Evolutionary conservation across 2,329 filamentous ascomycete species (phyloP).

Genomic region (Fusarium redolens): DNA sequence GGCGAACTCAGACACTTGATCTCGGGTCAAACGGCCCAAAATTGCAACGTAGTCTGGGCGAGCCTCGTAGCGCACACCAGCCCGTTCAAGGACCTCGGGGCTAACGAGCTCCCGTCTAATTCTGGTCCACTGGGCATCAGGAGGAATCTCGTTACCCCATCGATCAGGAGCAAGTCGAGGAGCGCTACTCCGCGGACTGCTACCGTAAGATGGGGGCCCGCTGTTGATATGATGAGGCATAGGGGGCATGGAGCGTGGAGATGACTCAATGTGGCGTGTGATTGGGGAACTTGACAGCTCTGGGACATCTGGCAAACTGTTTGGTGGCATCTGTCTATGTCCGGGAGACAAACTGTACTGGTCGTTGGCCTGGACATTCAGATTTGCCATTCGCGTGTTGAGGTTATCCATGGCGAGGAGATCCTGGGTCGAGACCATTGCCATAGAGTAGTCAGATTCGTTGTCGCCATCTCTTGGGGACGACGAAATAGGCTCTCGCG

Average conservation of each 20-base stretch:
- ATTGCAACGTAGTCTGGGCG: constrained; percentile 71
- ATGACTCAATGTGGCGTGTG: constrained; percentile 48
- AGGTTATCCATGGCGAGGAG: constrained; percentile 61
- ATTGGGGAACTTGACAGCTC: constrained; percentile 51
- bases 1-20: constrained; percentile 65
- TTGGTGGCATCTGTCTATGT: constrained; percentile 51
- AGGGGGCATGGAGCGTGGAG: constrained; percentile 55
- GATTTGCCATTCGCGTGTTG: constrained; percentile 54
- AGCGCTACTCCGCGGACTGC: constrained; percentile 45
- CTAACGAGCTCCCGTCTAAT: constrained; percentile 67
- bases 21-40: constrained; percentile 64
- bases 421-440: constrained; percentile 66
- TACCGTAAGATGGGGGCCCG: constrained; percentile 50
- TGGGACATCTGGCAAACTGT: constrained; percentile 37
- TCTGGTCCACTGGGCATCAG: constrained; percentile 70
- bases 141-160: constrained; percentile 65
- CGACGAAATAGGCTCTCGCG: constrained; percentile 48
- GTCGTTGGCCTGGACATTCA: constrained; percentile 52
- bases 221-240: constrained; percentile 44
- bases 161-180: constrained; percentile 66
- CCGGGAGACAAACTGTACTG: constrained; percentile 53
- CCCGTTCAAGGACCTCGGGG: constrained; percentile 66
- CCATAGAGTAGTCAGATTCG: constrained; percentile 52
- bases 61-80: constrained; percentile 69
- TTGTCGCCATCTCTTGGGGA: constrained; percentile 53